Base-by-base conservation (phyloP, 352 stramenopile species). In the Globisporangium iwayamae region DNA sequence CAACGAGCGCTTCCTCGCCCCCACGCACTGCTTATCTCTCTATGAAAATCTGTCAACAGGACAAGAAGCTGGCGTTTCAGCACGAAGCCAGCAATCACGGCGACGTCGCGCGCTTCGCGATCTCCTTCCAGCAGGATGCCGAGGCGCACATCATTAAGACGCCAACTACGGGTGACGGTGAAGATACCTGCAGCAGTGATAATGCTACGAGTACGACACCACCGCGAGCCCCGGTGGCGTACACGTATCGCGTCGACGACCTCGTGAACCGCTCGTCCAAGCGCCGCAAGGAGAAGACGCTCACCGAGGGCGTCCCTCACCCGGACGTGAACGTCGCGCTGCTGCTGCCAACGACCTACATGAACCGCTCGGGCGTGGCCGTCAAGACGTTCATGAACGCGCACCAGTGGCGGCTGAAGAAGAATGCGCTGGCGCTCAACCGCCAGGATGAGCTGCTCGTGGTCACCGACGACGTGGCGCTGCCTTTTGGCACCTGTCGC, bases 371-470 rank as follows among this genome's bases (percentile, higher is more conserved):
- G 9, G 87, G 87, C 18, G 82, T 77, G 36, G 79, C 85, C 0
- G 87, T 95, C 22, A 73, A 83, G 50, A 79, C 79, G 13, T 94
- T 93, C 54, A 91, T 95, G 82, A 76, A 91, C 61, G 71, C 71
- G 20, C 83, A 95, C 52, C 81, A 75, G 22, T 96, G 86, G 82
- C 80, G 85, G 25, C 73, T 96, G 22, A 96, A 96, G 74, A 89
- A 88, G 68, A 96, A 94, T 45, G 68, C 85, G 51, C 73, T 94
- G 50, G 64, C 81, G 9, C 64, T 94, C 38, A 93, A 91, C 63
- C 83, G 83, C 52, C 83, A 94, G 57, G 87, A 96, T 58, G 87
- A 96, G 60, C 70, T 96, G 65, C 81, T 96, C 18, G 87, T 96
- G 32, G 59, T 94, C 30, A 83, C 79, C 3, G 87, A 96, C 62